These are phyloP conservation scores for Lentinula aciculospora DNA, from an alignment of 768 basidiomycete species.

Conservation along the genomic window DNA sequence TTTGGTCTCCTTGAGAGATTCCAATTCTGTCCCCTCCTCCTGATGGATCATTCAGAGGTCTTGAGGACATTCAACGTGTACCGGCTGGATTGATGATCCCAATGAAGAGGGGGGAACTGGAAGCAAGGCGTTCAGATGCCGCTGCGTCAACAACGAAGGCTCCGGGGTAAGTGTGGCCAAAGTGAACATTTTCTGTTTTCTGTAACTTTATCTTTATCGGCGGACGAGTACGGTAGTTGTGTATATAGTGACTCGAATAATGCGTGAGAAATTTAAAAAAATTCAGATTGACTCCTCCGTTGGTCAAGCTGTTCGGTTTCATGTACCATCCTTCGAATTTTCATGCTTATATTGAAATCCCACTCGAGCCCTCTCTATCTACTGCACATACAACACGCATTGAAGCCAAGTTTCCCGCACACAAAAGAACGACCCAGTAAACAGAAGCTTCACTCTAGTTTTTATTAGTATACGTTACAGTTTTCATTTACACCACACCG, in stretches of 20 bases:
- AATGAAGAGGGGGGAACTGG: background rate
- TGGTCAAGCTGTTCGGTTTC: background rate
- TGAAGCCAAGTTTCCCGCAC: no score
- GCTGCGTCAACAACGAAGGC: background rate
- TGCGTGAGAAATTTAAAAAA: background rate
- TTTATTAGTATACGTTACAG: background rate
- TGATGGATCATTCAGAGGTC: background rate
- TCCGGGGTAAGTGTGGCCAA: no score
- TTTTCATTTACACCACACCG: background rate
- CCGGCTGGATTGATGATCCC: conserved; percentile 1
- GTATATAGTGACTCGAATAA: no score
- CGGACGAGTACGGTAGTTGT: no score
- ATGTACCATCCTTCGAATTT: background rate
- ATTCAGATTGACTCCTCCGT: background rate
- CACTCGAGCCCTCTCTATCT: background rate
- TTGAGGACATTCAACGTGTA: background rate
- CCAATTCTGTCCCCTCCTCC: conserved; percentile 23
- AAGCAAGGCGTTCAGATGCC: background rate
- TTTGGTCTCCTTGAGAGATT: conserved; percentile 31
- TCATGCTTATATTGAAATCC: background rate
- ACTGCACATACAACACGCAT: background rate
- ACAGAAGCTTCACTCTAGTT: background rate
- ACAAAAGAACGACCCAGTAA: background rate
- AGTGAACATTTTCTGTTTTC: no score
- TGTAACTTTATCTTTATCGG: no score